Base-by-base conservation (phyloP, 2,329 filamentous ascomycete genomes). In the Microdochium bolleyi region DNA sequence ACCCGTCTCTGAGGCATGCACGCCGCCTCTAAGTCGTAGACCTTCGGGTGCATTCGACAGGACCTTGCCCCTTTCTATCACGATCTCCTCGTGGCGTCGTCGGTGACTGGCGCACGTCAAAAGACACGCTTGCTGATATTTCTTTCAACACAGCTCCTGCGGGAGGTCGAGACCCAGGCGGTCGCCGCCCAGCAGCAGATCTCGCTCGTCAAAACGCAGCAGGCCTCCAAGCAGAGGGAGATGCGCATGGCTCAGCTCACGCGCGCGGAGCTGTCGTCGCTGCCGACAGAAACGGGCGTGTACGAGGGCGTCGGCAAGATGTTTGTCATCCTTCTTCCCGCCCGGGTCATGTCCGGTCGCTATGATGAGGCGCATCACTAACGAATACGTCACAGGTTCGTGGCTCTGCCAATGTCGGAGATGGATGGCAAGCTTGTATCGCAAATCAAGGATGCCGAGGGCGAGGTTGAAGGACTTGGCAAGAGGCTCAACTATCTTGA, bases 261-360 rank as follows among this genome's bases (percentile, higher is more conserved):
- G 2, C 80, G 87, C 34, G 89, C 80, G 58, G 94, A 99, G 71
- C 77, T 97, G 50, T 80, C 83, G n/a, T 79, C 82, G 7, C 72
- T 99, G 55, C 87, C 91, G 3, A 68, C 80, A 19, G 81, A 86
- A 49, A 94, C 90, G 0, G 85, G 85, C 30, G 83, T 96, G 25
- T 99, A 97, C 64, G 92, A 97, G 72, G 92, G 92, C 5, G 87
- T 97, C 11, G 94, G 94, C 51, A 99, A 97, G 74, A 97, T 99
- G 94, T 96, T 71, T 63, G 85, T 72, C 52, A 41, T 46, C 22
- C 51, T 53, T 48, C 51, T 52, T 46, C 44, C 21, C 9, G 13
- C 16, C 10, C 10, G 8, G 16, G 19, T n/a, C 10, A 48, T 22
- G 44, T 7, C 8, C 22, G 21, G 10, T 19, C 24, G 44, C 8